Evolutionary conservation across 1,284 basidiomycete species (phyloP), one percentile per base, ranked within the genome.

Genomic region (Cystobasidiaceae sp.): DNA sequence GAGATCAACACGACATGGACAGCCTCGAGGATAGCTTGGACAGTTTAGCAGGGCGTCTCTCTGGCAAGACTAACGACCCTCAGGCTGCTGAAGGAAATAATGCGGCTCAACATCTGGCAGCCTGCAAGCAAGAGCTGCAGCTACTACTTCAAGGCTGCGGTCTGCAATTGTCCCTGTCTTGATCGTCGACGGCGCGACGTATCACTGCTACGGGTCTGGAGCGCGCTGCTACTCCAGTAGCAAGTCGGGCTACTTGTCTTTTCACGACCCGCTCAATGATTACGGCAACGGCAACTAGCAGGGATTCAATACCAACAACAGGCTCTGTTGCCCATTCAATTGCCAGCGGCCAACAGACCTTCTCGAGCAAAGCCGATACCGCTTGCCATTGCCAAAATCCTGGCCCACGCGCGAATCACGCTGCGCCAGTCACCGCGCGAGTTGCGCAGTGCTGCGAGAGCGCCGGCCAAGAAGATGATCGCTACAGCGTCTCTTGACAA

Each of bases 1-100:
- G 67, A 44, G 73, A 71, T 52, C 70, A 71, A 68, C 41, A 69
- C 3, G 70, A 71, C 48, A 68, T 74, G 66, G 73, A 73, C 55
- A 68, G 65, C 28, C 49, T 71, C 41, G 61, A 73, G 64, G 52
- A 64, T 28, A 64, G 67, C 2, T 48, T 71, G 6, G 71, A 67
- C 19, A 41, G 11, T 32, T 32, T 64, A 30, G 41, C 30, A 25
- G 52, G 39, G 11, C 37, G 41, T 13, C 11, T 33, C 23, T 25
- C n/a, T 28, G 32, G 51, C 9, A 34, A 33, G 51, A 13, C 45
- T 25, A 17, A 11, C 45, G 45, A 15, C 45, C 51, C n/a, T 17
- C 7, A 25, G 48, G 32, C 23, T 21, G 51, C 23, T 27, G 27
- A 11, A n/a, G 13, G 52, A 0, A 19, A 27, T 25, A 48, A 13